Percentiles rank a stretch among this genome's conserved stretches.
Evolutionary conservation across 2,329 filamentous ascomycete species (phyloP).

Genomic region (Alternaria longipes): DNA sequence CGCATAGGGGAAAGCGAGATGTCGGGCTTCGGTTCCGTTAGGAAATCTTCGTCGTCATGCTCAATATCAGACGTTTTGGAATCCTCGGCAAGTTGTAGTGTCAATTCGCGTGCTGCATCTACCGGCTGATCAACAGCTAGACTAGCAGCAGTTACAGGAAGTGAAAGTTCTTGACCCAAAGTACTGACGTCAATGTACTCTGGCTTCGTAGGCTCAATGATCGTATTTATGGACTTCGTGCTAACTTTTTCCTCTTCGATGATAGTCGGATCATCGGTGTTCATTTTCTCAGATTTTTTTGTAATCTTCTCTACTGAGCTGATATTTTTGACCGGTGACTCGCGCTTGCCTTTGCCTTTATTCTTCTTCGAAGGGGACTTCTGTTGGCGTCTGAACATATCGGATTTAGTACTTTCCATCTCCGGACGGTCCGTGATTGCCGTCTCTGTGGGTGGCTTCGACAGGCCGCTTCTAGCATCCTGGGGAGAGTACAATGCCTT

Average conservation of each 20-base stretch:
- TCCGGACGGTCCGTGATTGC: not conserved
- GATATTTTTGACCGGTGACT: not conserved
- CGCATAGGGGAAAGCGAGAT: not conserved
- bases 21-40: not conserved
- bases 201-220: not conserved
- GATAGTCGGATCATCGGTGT: not conserved
- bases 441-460: conserved; percentile 14
- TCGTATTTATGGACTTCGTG: not conserved
- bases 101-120: not conserved
- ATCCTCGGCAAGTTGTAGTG: not conserved
- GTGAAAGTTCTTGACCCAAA: not conserved
- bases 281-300: not conserved
- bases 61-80: not conserved
- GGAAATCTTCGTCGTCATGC: not conserved
- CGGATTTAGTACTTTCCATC: conserved; percentile 25
- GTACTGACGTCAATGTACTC: not conserved
- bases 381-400: conserved; percentile 27
- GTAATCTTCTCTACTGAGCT: not conserved
- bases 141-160: not conserved
- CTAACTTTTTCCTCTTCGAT: not conserved
- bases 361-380: conserved; percentile 23
- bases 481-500: conserved; percentile 45
- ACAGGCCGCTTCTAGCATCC: conserved; percentile 48
- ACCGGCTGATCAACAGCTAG: not conserved
- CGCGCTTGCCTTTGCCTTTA: not conserved